A percentile compares a stretch with the other conserved stretches of the same genome.
Evolutionary conservation across 192 early-diverging fungal species (phyloP).

Genomic region (Funneliformis geosporum): DNA sequence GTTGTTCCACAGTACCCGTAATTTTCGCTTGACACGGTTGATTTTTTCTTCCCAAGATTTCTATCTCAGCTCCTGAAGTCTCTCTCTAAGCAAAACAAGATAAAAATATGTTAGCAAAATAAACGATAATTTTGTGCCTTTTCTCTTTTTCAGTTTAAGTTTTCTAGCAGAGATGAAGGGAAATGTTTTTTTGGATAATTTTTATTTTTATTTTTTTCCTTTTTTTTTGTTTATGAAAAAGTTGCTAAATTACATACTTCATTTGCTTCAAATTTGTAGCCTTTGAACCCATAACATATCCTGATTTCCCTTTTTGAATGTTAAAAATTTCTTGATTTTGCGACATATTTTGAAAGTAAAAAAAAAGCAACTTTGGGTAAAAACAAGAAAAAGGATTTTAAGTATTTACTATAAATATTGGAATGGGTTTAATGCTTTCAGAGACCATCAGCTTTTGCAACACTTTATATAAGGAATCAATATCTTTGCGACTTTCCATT

Average conservation of each 20-base stretch:
- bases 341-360: too few species aligned
- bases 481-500: too few species aligned
- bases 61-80: not conserved
- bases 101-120: not conserved
- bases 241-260: not conserved
- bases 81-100: not conserved
- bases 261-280: not conserved
- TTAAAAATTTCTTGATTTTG: not conserved
- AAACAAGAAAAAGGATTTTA: too few species aligned
- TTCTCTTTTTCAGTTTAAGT: too few species aligned
- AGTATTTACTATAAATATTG: too few species aligned
- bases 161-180: too few species aligned
- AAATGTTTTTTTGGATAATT: too few species aligned
- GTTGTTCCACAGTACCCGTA: not conserved
- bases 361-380: too few species aligned
- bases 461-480: too few species aligned
- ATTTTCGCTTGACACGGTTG: not conserved
- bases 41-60: not conserved
- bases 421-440: too few species aligned
- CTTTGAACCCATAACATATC: not conserved
- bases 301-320: not conserved
- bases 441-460: too few species aligned
- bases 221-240: not conserved
- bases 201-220: too few species aligned
- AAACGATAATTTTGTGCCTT: not conserved